Conservation (phyloP, 192 early-diverging fungal species). For the Gaertneriomyces sp. region DNA sequence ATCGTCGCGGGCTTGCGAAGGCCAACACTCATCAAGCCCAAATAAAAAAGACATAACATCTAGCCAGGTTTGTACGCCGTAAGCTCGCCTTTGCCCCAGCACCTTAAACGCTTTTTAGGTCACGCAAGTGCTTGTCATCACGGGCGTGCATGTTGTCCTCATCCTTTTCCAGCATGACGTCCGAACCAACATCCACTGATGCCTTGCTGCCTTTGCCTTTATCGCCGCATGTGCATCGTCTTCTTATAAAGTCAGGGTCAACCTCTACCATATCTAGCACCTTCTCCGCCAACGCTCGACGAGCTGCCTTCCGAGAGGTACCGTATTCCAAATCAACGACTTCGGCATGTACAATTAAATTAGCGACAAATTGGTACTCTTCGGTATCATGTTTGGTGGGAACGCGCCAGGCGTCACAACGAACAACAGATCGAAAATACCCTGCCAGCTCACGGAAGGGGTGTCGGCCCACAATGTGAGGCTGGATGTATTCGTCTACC, state of each 20-base stretch:
- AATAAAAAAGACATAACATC: neutral
- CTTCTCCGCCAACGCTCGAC: constrained; percentile 14
- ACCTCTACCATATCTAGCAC: constrained; percentile 20
- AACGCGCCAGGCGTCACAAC: constrained; percentile 26
- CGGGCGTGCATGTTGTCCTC: constrained; percentile 8
- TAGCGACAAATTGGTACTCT: constrained; percentile 6
- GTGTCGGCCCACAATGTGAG: constrained; percentile 26
- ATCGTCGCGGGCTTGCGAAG: constrained; percentile 1
- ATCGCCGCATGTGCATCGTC: constrained; percentile 1
- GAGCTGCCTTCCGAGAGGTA: constrained; percentile 15
- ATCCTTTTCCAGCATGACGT: constrained; percentile 15
- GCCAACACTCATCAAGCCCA: neutral
- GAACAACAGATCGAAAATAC: constrained; percentile 7
- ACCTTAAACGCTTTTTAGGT: too few species aligned
- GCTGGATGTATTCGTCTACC: constrained; percentile 25
- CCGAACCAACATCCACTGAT: neutral
- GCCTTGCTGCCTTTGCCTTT: neutral
- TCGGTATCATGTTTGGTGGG: constrained; percentile 9
- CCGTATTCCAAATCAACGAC: constrained; percentile 3
- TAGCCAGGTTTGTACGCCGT: too few species aligned
- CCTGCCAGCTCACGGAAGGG: constrained; percentile 27
- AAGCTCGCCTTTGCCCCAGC: too few species aligned
- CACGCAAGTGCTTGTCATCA: too few species aligned
- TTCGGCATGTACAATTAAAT: constrained; percentile 17
- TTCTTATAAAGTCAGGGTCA: neutral